Conservation (phyloP, 1,284 basidiomycete species). For the Ustilago vetiveriae region DNA sequence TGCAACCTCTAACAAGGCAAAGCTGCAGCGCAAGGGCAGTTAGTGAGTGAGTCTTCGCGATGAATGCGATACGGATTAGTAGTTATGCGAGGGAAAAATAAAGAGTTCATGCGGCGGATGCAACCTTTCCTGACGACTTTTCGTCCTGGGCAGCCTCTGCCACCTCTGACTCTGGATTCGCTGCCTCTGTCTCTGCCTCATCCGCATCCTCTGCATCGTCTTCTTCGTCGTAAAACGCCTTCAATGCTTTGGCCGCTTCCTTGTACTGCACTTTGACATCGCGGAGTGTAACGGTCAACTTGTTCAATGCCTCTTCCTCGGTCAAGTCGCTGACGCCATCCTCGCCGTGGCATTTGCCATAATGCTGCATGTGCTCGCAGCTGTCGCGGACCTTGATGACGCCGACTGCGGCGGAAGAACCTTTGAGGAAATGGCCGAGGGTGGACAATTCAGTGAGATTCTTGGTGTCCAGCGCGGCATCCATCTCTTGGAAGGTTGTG, state of each 20-base stretch:
- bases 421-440: constrained; percentile 92
- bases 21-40: no score
- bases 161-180: not conserved
- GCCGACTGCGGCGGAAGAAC: constrained; percentile 89
- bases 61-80: no score
- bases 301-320: constrained; percentile 47
- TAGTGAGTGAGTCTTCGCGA: no score
- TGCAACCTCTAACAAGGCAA: no score
- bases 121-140: constrained; percentile 61
- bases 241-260: constrained; percentile 64
- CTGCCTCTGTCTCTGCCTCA: no score
- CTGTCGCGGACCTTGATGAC: constrained; percentile 80
- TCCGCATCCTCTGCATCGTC: constrained; percentile 30
- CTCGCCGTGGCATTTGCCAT: constrained; percentile 72
- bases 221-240: constrained; percentile 67
- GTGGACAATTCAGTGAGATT: constrained; percentile 77
- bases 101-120: constrained; percentile 69
- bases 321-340: constrained; percentile 54
- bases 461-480: constrained; percentile 74
- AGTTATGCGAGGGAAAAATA: no score
- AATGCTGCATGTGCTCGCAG: constrained; percentile 88
- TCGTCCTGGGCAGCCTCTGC: constrained; percentile 52
- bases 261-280: constrained; percentile 59
- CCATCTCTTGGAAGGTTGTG: constrained; percentile 81
- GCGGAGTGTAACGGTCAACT: constrained; percentile 43